A percentile compares a stretch with the other conserved stretches of the same genome.
phyloP scores from a whole-genome alignment of 768 basidiomycete species.

The Tephrocybe sp. region DNA sequence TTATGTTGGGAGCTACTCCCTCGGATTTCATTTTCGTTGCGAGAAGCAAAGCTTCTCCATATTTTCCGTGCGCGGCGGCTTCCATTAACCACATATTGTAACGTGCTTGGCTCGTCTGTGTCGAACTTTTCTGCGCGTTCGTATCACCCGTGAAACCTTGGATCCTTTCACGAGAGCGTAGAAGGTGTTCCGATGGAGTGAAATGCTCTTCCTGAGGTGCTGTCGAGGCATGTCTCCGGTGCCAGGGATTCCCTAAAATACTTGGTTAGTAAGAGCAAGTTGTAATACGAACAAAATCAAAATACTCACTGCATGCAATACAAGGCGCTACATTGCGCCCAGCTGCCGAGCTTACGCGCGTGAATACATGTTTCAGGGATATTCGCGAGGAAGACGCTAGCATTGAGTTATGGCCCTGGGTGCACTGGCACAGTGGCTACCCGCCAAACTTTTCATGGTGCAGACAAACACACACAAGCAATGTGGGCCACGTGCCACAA shows the following conservation, averaged over 20 bases:
- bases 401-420: conserved; percentile 6
- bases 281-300: neutral
- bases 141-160: conserved; percentile 12
- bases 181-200: conserved; percentile 3
- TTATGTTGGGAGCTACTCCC: conserved; percentile 49
- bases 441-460: conserved; percentile 12
- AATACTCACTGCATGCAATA: conserved; percentile 6
- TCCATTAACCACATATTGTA: conserved; percentile 34
- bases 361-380: conserved; percentile 10
- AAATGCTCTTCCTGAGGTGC: conserved; percentile 6
- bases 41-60: conserved; percentile 39
- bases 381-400: conserved; percentile 13
- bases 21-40: conserved; percentile 58
- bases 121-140: conserved; percentile 14
- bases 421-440: neutral
- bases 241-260: conserved; percentile 4
- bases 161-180: conserved; percentile 10
- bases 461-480: conserved; percentile 14
- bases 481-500: conserved; percentile 12
- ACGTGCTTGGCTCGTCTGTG: conserved; percentile 21
- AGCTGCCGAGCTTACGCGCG: conserved; percentile 1
- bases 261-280: neutral
- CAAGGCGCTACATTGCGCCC: conserved; percentile 1
- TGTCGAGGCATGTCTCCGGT: conserved; percentile 9
- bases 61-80: conserved; percentile 33